These are phyloP conservation scores for Fusarium sp. DNA, from an alignment of 2,329 filamentous ascomycete species.

Conservation along the genomic window DNA sequence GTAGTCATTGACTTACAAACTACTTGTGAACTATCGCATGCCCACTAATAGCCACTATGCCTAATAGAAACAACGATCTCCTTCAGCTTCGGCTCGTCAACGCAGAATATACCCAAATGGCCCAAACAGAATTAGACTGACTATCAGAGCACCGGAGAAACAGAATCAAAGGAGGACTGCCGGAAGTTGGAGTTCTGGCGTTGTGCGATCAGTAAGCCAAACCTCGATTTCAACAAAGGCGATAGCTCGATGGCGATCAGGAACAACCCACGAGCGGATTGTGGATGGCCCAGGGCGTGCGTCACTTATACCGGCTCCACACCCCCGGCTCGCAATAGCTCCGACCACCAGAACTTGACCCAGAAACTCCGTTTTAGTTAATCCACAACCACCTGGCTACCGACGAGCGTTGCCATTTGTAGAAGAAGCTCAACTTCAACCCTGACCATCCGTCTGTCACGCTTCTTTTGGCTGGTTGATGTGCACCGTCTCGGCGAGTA, in stretches of 20 bases:
- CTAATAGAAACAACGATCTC: not conserved
- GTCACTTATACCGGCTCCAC: slow-evolving; percentile 23
- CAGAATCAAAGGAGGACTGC: not conserved
- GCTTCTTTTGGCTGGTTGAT: slow-evolving; percentile 16
- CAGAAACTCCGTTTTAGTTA: slow-evolving; percentile 26
- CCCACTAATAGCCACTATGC: not conserved
- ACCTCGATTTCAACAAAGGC: slow-evolving; percentile 43
- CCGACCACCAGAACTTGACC: slow-evolving; percentile 27
- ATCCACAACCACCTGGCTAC: slow-evolving; percentile 30
- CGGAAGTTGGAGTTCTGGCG: slow-evolving; percentile 24
- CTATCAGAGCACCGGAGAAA: not conserved
- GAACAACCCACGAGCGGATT: slow-evolving; percentile 34
- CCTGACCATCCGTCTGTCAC: slow-evolving; percentile 27
- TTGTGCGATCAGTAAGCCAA: slow-evolving; percentile 45
- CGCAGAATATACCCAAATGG: not conserved
- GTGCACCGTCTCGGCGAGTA: slow-evolving; percentile 30
- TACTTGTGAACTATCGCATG: not conserved
- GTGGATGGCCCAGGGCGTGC: slow-evolving; percentile 12
- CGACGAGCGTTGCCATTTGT: slow-evolving; percentile 31
- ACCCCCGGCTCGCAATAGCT: slow-evolving; percentile 25
- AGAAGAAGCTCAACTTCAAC: slow-evolving; percentile 30
- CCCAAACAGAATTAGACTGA: slow-evolving; percentile 5
- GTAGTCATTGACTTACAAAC: not conserved
- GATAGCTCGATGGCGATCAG: slow-evolving; percentile 42
- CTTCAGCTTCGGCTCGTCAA: not conserved